Conservation (phyloP, 345 rosid species). For the Laguncularia racemosa region DNA sequence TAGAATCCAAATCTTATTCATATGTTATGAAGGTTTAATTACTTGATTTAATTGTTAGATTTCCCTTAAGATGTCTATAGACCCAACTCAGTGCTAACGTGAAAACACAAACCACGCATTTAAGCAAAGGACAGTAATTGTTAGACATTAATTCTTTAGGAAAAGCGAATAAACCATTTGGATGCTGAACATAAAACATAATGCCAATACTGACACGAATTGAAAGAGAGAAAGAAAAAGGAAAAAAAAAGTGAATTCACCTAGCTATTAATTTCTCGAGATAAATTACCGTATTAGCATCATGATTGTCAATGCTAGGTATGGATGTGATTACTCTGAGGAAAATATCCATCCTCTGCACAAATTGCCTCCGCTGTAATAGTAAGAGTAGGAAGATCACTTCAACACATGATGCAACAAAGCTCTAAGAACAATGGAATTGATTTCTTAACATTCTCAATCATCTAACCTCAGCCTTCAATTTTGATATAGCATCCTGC, state of each 20-base stretch:
- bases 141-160: too few species aligned
- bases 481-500: conserved; percentile 47
- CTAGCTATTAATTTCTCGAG: neutral
- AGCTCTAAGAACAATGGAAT: neutral
- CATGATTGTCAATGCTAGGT: conserved; percentile 76
- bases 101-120: too few species aligned
- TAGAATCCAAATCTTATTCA: too few species aligned
- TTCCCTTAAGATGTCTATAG: too few species aligned
- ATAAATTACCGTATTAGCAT: conserved; percentile 60
- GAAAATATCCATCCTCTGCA: conserved; percentile 54
- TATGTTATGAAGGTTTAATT: too few species aligned
- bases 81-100: too few species aligned
- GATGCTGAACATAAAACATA: too few species aligned
- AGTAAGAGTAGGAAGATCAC: conserved; percentile 8
- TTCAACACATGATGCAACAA: neutral
- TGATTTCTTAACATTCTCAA: conserved; percentile 1
- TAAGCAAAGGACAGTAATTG: too few species aligned
- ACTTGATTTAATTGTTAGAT: too few species aligned
- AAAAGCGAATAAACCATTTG: too few species aligned
- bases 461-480: conserved; percentile 75
- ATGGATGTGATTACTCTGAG: conserved; percentile 61
- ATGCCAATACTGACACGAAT: too few species aligned
- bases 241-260: neutral
- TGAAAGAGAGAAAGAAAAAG: neutral
- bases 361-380: conserved; percentile 57